These are phyloP conservation scores for Trichoderma asperellum DNA, from an alignment of 2,329 filamentous ascomycete genomes.

Conservation along the genomic window DNA sequence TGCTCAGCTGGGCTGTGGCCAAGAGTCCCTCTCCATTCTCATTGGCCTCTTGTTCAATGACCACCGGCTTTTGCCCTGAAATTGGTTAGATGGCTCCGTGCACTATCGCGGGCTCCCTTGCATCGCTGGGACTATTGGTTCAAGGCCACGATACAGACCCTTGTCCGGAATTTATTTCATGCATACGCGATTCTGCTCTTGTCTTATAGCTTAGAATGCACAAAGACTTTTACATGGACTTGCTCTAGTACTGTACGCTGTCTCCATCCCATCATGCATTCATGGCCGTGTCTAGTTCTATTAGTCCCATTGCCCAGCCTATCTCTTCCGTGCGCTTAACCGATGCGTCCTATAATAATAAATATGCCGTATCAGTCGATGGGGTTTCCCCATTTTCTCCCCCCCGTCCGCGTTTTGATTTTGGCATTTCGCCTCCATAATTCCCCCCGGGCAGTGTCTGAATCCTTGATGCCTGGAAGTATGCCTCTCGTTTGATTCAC, in stretches of 20 bases:
- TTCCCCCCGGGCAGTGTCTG: neutral
- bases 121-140: neutral
- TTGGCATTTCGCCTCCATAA: neutral
- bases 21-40: neutral
- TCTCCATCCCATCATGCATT: neutral
- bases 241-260: neutral
- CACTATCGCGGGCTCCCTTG: neutral
- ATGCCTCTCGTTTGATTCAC: neutral
- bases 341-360: neutral
- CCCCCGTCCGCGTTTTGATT: neutral
- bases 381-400: neutral
- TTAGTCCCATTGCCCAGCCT: neutral
- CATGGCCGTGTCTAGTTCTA: neutral
- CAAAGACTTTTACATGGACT: neutral
- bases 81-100: neutral
- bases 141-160: too few relatives aligned
- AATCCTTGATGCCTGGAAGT: neutral
- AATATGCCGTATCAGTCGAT: neutral
- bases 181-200: neutral
- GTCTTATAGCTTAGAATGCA: neutral
- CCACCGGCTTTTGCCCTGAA: neutral
- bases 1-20: neutral
- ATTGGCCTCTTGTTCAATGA: neutral
- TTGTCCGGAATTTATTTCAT: neutral
- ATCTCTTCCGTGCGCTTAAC: neutral